phyloP scores from a whole-genome alignment of 164 flowering plant species.

The Tetrastigma voinierianum region DNA sequence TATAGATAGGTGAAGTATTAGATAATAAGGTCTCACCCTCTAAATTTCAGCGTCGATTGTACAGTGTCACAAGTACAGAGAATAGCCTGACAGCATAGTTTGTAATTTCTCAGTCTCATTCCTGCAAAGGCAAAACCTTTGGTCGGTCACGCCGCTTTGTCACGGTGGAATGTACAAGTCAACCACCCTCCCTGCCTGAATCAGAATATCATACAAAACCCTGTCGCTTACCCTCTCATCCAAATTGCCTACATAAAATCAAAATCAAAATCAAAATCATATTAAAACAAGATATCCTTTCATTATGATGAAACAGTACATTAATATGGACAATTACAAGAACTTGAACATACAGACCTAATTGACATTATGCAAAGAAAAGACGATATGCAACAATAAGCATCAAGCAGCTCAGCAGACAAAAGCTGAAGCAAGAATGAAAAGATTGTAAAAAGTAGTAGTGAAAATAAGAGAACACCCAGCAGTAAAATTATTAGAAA shows the following conservation, averaged over 20 bases:
- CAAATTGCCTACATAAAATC: slow-evolving; percentile 63
- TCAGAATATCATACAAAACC: slow-evolving; percentile 79
- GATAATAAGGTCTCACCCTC: slow-evolving; percentile 43
- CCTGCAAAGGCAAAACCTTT: slow-evolving; percentile 89
- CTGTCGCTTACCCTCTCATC: slow-evolving; percentile 82
- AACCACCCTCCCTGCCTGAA: slow-evolving; percentile 80
- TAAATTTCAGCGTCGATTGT: slow-evolving; percentile 74
- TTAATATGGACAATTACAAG: no score
- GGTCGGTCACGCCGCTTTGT: slow-evolving; percentile 73
- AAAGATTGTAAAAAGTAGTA: no score
- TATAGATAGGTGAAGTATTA: no score
- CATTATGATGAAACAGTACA: no score
- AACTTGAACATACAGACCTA: no score
- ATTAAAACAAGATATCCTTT: neutral
- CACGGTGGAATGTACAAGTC: slow-evolving; percentile 80
- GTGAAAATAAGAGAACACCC: no score
- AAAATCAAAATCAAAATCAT: neutral
- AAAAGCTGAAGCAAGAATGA: no score
- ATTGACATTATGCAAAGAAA: no score
- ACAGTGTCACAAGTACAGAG: slow-evolving; percentile 76
- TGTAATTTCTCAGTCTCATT: slow-evolving; percentile 76
- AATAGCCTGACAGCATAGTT: slow-evolving; percentile 84
- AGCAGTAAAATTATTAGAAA: no score
- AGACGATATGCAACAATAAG: no score
- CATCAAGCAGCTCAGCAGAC: no score